phyloP scores from a whole-genome alignment of 768 basidiomycete species.

The Termitomyces eurrhizus region DNA sequence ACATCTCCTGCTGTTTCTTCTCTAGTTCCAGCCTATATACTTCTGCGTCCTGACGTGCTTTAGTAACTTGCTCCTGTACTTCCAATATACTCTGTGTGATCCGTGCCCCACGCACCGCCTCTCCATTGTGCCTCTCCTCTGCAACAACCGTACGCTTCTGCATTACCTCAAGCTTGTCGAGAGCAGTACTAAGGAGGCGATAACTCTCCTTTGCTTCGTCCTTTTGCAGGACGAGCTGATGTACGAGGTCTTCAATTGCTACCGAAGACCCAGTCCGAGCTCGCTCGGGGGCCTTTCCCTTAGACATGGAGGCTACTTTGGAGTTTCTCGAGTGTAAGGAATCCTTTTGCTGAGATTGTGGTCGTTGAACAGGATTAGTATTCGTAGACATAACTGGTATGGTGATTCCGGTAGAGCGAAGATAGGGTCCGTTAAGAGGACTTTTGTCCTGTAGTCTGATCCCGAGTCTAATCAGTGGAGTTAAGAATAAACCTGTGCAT shows the following conservation, averaged over 20 bases:
- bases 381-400: background rate
- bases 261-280: slow-evolving; percentile 22
- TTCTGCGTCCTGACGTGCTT: slow-evolving; percentile 23
- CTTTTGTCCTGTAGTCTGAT: background rate
- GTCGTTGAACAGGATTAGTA: background rate
- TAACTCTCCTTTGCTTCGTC: slow-evolving; percentile 24
- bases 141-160: slow-evolving; percentile 14
- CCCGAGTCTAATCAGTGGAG: slow-evolving; percentile 3
- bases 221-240: slow-evolving; percentile 23
- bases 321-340: slow-evolving; percentile 3
- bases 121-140: slow-evolving; percentile 14
- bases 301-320: slow-evolving; percentile 2
- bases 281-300: slow-evolving; percentile 13
- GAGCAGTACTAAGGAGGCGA: slow-evolving; percentile 23
- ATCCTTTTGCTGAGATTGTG: slow-evolving; percentile 1
- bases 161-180: slow-evolving; percentile 22
- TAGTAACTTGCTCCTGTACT: slow-evolving; percentile 23
- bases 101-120: slow-evolving; percentile 21
- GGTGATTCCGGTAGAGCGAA: background rate
- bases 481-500: background rate
- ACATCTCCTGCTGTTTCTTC: slow-evolving; percentile 26
- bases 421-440: slow-evolving; percentile 4
- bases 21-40: slow-evolving; percentile 24
- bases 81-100: slow-evolving; percentile 24
- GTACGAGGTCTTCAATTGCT: slow-evolving; percentile 23